Conservation (phyloP, 495 filamentous ascomycete genomes). For the Bombardia bombarda region DNA sequence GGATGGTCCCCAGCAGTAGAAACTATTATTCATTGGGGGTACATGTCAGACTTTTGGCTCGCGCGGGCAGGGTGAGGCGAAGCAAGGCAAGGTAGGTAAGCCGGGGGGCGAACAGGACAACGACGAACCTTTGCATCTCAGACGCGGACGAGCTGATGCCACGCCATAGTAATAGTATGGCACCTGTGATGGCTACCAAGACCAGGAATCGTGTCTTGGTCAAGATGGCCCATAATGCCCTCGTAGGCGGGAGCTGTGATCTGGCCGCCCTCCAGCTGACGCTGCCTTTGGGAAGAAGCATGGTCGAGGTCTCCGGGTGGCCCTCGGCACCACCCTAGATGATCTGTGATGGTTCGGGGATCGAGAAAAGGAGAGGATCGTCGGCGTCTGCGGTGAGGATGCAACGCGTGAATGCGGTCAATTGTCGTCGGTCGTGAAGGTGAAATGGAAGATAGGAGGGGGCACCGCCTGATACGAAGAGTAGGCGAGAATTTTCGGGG, state of each 20-base stretch:
- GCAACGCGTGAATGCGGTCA: slow-evolving; percentile 1
- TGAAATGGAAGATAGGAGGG: too few relatives aligned
- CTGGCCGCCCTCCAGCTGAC: slow-evolving; percentile 88
- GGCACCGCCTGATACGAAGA: too few relatives aligned
- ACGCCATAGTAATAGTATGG: slow-evolving; percentile 84
- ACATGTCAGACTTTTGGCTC: too few relatives aligned
- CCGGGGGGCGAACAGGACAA: neutral
- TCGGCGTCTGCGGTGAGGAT: slow-evolving; percentile 5
- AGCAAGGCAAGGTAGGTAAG: neutral
- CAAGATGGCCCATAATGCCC: slow-evolving; percentile 69
- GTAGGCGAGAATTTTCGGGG: slow-evolving; percentile 3
- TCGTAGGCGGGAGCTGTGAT: slow-evolving; percentile 70
- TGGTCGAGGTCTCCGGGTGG: slow-evolving; percentile 25
- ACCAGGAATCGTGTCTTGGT: slow-evolving; percentile 74
- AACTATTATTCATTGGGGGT: too few relatives aligned
- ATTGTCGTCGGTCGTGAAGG: neutral
- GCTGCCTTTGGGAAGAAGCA: slow-evolving; percentile 77
- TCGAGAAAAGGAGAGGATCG: slow-evolving; percentile 1
- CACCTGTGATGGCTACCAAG: slow-evolving; percentile 59
- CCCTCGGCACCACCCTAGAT: slow-evolving; percentile 27
- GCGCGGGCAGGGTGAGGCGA: neutral
- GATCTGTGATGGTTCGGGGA: too few relatives aligned
- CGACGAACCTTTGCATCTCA: slow-evolving; percentile 82
- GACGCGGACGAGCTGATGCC: slow-evolving; percentile 71
- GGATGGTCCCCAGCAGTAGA: slow-evolving; percentile 92